Evolutionary conservation across 441 rosid genomes (phyloP).

Genomic region (Arabidopsis lyrata): DNA sequence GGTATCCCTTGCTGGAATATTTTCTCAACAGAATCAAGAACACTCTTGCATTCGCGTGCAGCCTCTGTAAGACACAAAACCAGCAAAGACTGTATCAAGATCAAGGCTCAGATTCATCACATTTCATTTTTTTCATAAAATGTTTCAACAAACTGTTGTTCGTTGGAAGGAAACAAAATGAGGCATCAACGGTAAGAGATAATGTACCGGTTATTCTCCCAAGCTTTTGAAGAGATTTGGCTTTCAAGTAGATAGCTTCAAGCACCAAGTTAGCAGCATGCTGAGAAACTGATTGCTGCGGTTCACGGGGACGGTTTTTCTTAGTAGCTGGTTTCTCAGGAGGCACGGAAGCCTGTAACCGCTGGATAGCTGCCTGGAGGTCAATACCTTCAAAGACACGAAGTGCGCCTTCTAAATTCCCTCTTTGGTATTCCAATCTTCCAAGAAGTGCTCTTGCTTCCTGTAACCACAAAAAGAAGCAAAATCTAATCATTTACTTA

Average conservation of each 20-base stretch:
- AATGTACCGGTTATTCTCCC: constrained; percentile 71
- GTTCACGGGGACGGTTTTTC: constrained; percentile 62
- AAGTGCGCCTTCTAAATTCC: constrained; percentile 91
- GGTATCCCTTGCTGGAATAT: constrained; percentile 84
- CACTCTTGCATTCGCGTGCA: constrained; percentile 79
- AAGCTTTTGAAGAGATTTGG: constrained; percentile 91
- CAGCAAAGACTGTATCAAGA: background rate
- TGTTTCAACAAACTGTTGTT: background rate
- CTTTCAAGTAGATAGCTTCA: constrained; percentile 88
- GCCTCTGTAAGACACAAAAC: constrained; percentile 65
- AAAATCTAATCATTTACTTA: background rate
- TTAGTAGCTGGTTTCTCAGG: constrained; percentile 61
- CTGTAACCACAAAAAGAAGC: background rate
- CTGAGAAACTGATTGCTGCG: constrained; percentile 59
- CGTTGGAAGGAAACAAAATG: background rate
- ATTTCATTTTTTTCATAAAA: background rate
- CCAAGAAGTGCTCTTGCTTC: constrained; percentile 99
- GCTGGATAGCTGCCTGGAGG: constrained; percentile 82
- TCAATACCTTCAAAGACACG: constrained; percentile 94
- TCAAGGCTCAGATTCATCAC: background rate
- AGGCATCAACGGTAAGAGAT: background rate
- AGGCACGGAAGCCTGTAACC: constrained; percentile 58
- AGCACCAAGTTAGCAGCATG: constrained; percentile 87
- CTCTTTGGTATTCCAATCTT: constrained; percentile 92
- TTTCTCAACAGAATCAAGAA: constrained; percentile 88